Evolutionary conservation across 2,329 filamentous ascomycete genomes (phyloP), one percentile per base, ranked within the genome.

Genomic region (Epichloe bromicola): DNA sequence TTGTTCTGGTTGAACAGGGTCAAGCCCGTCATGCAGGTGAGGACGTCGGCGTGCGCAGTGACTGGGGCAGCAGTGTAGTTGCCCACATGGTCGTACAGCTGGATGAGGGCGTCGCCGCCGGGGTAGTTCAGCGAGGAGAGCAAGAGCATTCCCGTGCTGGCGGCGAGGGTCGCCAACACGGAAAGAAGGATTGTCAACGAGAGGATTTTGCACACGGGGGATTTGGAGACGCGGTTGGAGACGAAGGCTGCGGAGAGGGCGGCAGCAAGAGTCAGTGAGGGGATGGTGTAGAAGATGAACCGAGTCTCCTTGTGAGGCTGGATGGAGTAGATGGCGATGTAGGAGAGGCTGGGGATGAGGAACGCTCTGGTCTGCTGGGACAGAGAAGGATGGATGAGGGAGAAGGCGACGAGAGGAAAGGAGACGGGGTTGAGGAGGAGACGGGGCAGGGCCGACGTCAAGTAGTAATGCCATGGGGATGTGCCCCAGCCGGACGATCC

Each of bases 241-340:
- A 94, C 70, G 66, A 81, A 83, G 51, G 80, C 78, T 14, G 88
- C 87, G 19, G 82, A 83, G 4, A 88, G 74, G 3, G 88, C 83
- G 0, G 88, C 84, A 3, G 83, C 78, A 11, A 84, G 85, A 0
- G 90, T 95, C 33, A 97, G 71, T 0, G 84, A 75, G 0, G 93
- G 93, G 23, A 95, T 75, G 49, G 81, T 76, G 68, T 97, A 97
- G 60, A 97, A 82, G 58, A 98, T 83, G 72, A 98, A 98, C 17
- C 93, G 86, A 65, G 89, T 86, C 70, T 98, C 93, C 65, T 98
- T 98, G 71, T 98, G 93, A 0, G 91, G 90, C 55, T 95, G 85
- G 48, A 88, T 60, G 56, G 88, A 95, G 72, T 95, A 97, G 42
- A 94, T 66, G 4, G 76, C 76, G 19, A 94, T 74, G 65, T 90